Evolutionary conservation across 1,284 basidiomycete genomes (phyloP), one percentile per base, ranked within the genome.

Genomic region (Ganoderma lucidum): DNA sequence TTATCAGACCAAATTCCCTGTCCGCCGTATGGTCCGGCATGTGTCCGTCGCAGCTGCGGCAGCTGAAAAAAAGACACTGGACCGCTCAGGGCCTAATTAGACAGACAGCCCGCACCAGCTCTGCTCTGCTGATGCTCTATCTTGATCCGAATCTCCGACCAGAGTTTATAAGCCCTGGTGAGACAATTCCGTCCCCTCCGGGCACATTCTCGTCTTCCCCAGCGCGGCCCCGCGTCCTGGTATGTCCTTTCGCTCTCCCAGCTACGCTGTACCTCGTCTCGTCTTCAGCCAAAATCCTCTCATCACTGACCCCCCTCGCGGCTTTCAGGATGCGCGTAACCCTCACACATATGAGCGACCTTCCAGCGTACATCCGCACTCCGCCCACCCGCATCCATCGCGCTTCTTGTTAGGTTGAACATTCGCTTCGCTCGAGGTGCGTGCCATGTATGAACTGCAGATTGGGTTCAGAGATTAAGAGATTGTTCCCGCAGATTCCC

Each of bases 361-460:
- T 90, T 78, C 83, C 85, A 87, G 81, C 86, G 84, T 85, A 82
- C 78, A 88, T 87, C 86, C 89, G 85, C 87, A 85, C 89, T 88
- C 86, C 88, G 87, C 80, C 80, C 86, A 85, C 82, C 86, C 83
- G 88, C 85, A 79, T 88, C 88, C 78, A 90, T 90, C 88, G 88
- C 88, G 89, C 87, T 90, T 90, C 89, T 90, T 90, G 88, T 87
- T 83, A 82, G 86, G 87, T 80, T 87, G 86, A 79, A 78, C 81
- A 87, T 78, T 79, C 80, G 81, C 83, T 81, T 90, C 88, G 80
- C 81, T 80, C 79, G 77, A 84, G 88, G 88, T 83, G 75, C 41
- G 77, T 70, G 37, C 39, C 58, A 64, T 63, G 30, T 44, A 39
- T 53, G 37, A 74, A 56, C 71, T 70, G 70, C 66, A 72, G 66